Base-by-base conservation (phyloP, 805 yeast genomes). In the Teunomyces cretensis region DNA sequence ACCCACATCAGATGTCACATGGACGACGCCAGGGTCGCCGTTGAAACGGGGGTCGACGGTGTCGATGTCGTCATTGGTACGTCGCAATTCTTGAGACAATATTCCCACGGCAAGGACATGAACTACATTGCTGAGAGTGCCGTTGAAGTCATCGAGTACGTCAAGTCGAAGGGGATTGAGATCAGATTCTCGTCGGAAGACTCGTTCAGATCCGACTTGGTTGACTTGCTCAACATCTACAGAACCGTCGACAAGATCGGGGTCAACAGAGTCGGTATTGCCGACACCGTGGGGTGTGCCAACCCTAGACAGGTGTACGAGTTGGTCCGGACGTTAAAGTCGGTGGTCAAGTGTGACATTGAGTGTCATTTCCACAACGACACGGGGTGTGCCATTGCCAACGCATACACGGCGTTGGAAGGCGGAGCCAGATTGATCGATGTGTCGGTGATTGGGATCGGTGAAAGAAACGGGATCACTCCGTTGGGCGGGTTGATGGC, bases 341-440 rank as follows among this genome's bases (percentile, higher is more conserved):
- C 91, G 11, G 96, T 92, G 41, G 98, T 92, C 41, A 84, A 88
- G 30, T 92, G 98, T 76, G 99, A 92, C 67, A 91, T 92, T 60
- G 99, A 92, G 75, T 88, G 97, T 68, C 99, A 92, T 70, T 94
- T 92, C 88, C 99, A 92, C 75, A 88, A 92, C 68, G 99, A 92
- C 70, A 92, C 99, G 28, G 99, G 99, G 52, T 94, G 98, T 76
- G 97, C 99, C 54, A 89, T 92, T 72, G 97, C 97, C 50, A 92
- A 92, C 67, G 97, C 99, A 28, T 94, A 94, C 80, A 89, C 97
- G 46, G 98, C 98, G 11, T 78, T 92, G 60, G 99, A 92, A 73
- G 99, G 90, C 44, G 99, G 99, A 61, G 99, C 99, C 55, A 83
- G 82, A 62, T 80, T 91, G 59, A 88, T 92, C 54, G 99, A 92